phyloP scores from a whole-genome alignment of 768 basidiomycete genomes.

The Panus rudis region DNA sequence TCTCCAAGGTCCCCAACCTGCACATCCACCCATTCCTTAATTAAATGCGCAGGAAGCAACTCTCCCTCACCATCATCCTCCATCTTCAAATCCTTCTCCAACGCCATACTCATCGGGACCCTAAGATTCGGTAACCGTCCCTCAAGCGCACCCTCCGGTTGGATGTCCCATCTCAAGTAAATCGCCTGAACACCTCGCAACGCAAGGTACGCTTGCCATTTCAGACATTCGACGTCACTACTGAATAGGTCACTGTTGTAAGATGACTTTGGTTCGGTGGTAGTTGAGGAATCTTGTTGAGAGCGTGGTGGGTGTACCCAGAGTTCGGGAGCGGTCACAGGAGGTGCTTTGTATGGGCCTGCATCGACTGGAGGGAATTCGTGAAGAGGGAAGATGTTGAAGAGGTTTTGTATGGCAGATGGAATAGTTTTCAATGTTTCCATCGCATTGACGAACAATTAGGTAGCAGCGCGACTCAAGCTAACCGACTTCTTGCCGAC shows the following conservation, averaged over 20 bases:
- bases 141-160: slow-evolving; percentile 62
- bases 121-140: slow-evolving; percentile 66
- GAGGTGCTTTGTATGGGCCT: slow-evolving; percentile 26
- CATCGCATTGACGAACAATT: too few relatives aligned
- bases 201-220: slow-evolving; percentile 83
- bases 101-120: slow-evolving; percentile 35
- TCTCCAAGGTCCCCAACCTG: slow-evolving; percentile 33
- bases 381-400: slow-evolving; percentile 55
- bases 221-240: slow-evolving; percentile 78
- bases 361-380: slow-evolving; percentile 34
- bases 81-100: slow-evolving; percentile 16
- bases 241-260: slow-evolving; percentile 41
- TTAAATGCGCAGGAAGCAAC: slow-evolving; percentile 57
- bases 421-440: too few relatives aligned
- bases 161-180: slow-evolving; percentile 59
- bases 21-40: slow-evolving; percentile 69
- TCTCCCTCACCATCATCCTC: slow-evolving; percentile 31
- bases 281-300: too few relatives aligned
- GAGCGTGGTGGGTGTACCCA: slow-evolving; percentile 59
- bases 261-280: slow-evolving; percentile 14
- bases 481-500: too few relatives aligned
- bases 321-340: slow-evolving; percentile 39
- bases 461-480: too few relatives aligned
- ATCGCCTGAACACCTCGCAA: slow-evolving; percentile 51
- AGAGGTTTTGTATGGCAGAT: slow-evolving; percentile 44